A percentile compares a stretch with the other conserved stretches of the same genome.
phyloP scores from a whole-genome alignment of 148 eudicot genomes.

The Camellia granthamiana region DNA sequence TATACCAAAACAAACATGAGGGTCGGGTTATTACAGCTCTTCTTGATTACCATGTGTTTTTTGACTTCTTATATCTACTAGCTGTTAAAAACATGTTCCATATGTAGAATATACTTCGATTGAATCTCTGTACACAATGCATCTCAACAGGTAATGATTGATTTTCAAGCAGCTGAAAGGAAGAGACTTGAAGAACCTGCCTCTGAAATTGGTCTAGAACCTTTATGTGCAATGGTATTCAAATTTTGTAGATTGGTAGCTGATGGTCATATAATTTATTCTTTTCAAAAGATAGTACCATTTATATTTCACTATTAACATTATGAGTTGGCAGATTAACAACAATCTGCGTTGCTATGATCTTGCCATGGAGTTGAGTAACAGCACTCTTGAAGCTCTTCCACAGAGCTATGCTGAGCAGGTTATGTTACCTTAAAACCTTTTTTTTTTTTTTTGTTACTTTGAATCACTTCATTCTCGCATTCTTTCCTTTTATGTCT shows the following conservation, averaged over 20 bases:
- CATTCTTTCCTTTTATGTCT: neutral
- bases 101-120: neutral
- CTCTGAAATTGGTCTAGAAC: conserved; percentile 94
- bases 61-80: neutral
- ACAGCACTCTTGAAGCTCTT: conserved; percentile 89
- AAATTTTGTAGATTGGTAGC: conserved; percentile 14
- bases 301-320: conserved; percentile 6
- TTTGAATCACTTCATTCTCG: neutral
- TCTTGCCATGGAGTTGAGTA: conserved; percentile 94
- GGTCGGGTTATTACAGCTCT: too few relatives aligned
- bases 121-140: neutral
- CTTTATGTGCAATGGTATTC: conserved; percentile 91
- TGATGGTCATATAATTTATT: neutral
- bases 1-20: too few relatives aligned
- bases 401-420: conserved; percentile 91
- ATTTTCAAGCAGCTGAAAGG: conserved; percentile 97
- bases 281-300: neutral
- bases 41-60: too few relatives aligned
- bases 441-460: neutral
- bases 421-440: conserved; percentile 32
- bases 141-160: conserved; percentile 79
- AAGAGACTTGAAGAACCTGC: conserved; percentile 94
- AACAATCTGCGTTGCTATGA: conserved; percentile 97
- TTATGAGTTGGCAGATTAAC: conserved; percentile 57
- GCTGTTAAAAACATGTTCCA: neutral